Percentiles rank a stretch among this genome's conserved stretches.
These are phyloP conservation scores for Glarea lozoyensis DNA, from an alignment of 495 filamentous ascomycete genomes.

Conservation along the genomic window DNA sequence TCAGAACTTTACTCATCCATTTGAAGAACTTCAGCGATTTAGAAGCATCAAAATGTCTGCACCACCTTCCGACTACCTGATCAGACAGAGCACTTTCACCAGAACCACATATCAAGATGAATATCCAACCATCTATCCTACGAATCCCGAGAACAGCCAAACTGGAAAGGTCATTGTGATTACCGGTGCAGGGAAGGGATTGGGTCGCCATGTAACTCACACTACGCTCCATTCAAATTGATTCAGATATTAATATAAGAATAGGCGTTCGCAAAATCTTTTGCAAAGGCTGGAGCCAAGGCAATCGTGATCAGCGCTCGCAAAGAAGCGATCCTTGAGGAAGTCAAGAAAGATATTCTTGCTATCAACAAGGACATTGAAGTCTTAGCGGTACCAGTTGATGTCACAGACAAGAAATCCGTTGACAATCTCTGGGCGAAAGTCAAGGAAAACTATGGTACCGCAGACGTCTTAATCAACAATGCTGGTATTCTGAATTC, in stretches of 20 bases:
- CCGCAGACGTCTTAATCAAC: slow-evolving; percentile 36
- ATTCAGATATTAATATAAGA: neutral
- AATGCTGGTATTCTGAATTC: slow-evolving; percentile 28
- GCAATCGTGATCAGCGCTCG: slow-evolving; percentile 34
- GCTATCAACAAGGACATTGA: slow-evolving; percentile 23
- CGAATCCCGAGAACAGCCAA: slow-evolving; percentile 22
- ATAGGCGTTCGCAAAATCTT: slow-evolving; percentile 31
- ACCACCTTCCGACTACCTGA: slow-evolving; percentile 4
- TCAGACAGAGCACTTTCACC: slow-evolving; percentile 17
- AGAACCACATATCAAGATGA: slow-evolving; percentile 32
- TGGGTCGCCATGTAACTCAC: too few species aligned
- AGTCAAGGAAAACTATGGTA: slow-evolving; percentile 28
- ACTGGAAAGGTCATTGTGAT: slow-evolving; percentile 35
- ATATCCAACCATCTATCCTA: slow-evolving; percentile 34
- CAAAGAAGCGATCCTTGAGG: slow-evolving; percentile 25
- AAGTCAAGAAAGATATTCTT: slow-evolving; percentile 22
- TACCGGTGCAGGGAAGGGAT: slow-evolving; percentile 36
- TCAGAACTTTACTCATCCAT: too few species aligned
- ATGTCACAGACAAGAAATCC: slow-evolving; percentile 25
- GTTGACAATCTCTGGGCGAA: slow-evolving; percentile 28
- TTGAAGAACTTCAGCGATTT: too few species aligned
- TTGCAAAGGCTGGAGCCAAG: slow-evolving; percentile 31
- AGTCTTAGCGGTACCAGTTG: slow-evolving; percentile 22
- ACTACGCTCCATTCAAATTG: too few species aligned
- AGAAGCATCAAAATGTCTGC: neutral